Evolutionary conservation across 768 basidiomycete species (phyloP).

Genomic region (Clitopilus hobsonii): DNA sequence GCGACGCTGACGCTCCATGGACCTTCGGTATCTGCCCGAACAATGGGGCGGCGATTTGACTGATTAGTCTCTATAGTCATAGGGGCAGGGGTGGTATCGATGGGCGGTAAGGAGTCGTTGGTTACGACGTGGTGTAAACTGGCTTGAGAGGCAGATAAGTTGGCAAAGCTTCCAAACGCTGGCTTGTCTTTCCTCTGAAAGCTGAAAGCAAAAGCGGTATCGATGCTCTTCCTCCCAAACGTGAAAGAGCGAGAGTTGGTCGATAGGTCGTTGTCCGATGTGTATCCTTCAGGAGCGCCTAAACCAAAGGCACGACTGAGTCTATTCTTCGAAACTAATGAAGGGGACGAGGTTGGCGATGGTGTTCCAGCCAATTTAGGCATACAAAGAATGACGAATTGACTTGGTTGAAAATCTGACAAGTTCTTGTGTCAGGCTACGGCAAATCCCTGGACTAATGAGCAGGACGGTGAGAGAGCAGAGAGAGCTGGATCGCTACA

Average conservation of each 20-base stretch:
- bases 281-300: conserved; percentile 26
- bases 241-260: conserved; percentile 20
- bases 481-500: background rate
- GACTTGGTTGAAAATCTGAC: background rate
- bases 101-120: conserved; percentile 8
- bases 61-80: conserved; percentile 21
- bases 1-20: conserved; percentile 89
- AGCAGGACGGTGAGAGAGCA: background rate
- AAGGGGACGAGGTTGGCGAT: conserved; percentile 7
- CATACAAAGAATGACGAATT: background rate
- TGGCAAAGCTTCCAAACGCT: conserved; percentile 32
- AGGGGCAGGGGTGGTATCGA: conserved; percentile 17
- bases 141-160: conserved; percentile 38
- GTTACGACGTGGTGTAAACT: conserved; percentile 24
- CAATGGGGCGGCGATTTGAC: conserved; percentile 40
- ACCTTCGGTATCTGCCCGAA: conserved; percentile 70
- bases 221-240: conserved; percentile 37
- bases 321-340: conserved; percentile 33
- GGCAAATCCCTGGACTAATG: background rate
- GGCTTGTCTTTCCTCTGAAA: conserved; percentile 27
- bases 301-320: conserved; percentile 47
- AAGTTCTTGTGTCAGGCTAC: background rate
- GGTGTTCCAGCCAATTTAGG: background rate
- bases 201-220: conserved; percentile 34
- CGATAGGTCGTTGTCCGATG: conserved; percentile 25